Evolutionary conservation across 306 rosid genomes (phyloP).

Genomic region (Acmispon strigosus): DNA sequence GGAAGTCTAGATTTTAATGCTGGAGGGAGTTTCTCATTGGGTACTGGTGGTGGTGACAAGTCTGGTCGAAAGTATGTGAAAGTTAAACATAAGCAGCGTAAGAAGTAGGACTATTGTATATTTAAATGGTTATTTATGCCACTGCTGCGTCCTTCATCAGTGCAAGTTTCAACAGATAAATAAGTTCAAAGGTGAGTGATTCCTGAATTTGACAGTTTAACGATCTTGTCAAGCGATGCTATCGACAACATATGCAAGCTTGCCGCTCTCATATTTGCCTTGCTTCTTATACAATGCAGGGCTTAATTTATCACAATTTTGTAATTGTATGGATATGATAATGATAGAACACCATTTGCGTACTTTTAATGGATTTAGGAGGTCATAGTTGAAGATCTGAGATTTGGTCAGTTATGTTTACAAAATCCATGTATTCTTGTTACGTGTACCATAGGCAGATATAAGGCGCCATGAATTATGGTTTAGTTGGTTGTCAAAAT

Average conservation of each 20-base stretch:
- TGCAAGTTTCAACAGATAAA: conserved; percentile 24
- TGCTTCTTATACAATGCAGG: conserved; percentile 28
- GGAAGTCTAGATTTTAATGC: conserved; percentile 54
- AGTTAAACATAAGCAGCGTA: conserved; percentile 46
- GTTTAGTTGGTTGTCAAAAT: conserved; percentile 11
- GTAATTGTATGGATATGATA: conserved; percentile 41
- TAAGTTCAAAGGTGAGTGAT: conserved; percentile 19
- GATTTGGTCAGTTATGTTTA: conserved; percentile 27
- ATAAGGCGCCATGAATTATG: conserved; percentile 31
- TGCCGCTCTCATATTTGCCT: conserved; percentile 7
- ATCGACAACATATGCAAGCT: background rate
- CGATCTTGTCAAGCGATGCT: conserved; percentile 23
- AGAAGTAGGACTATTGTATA: conserved; percentile 41
- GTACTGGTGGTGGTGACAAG: conserved; percentile 69
- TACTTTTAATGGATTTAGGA: conserved; percentile 36
- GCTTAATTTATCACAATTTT: conserved; percentile 51
- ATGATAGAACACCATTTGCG: conserved; percentile 27
- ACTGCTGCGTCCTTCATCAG: background rate
- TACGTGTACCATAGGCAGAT: conserved; percentile 55
- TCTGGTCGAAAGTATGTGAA: conserved; percentile 44
- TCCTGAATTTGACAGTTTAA: conserved; percentile 10
- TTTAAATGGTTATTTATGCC: background rate
- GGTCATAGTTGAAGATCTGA: conserved; percentile 22
- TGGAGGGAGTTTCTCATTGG: conserved; percentile 82
- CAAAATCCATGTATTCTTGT: conserved; percentile 30